Percentiles rank a stretch among this genome's conserved stretches.
Evolutionary conservation across 345 rosid genomes (phyloP).

Genomic region (Ceriops zippeliana): DNA sequence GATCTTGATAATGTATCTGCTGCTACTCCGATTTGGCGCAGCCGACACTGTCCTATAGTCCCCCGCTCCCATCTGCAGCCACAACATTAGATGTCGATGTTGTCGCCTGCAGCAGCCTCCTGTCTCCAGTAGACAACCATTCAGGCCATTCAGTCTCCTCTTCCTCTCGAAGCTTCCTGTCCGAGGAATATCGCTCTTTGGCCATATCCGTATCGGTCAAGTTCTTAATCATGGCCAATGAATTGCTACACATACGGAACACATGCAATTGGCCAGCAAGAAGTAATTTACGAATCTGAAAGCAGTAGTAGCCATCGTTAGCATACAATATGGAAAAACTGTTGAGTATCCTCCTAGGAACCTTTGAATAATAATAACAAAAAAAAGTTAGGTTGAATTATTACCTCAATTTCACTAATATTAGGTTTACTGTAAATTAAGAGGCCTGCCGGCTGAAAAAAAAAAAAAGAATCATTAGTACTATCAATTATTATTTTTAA

Average conservation of each 20-base stretch:
- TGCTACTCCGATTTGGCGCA: conserved; percentile 12
- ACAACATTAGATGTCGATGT: conserved; percentile 17
- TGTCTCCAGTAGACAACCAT: conserved; percentile 23
- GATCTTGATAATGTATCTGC: conserved; percentile 19
- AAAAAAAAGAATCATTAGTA: too few species aligned
- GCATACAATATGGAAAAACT: not conserved
- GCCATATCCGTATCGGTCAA: conserved; percentile 37
- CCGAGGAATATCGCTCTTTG: conserved; percentile 4
- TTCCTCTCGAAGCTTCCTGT: conserved; percentile 17
- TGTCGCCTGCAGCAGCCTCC: conserved; percentile 21
- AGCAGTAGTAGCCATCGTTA: not conserved
- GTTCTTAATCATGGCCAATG: conserved; percentile 34
- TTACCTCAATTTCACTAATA: too few species aligned
- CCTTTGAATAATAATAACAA: too few species aligned
- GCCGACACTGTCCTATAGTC: conserved; percentile 20
- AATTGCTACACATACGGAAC: conserved; percentile 29
- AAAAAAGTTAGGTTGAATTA: too few species aligned
- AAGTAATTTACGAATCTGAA: conserved; percentile 11
- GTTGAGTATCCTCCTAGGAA: too few species aligned
- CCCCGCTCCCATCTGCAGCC: conserved; percentile 29
- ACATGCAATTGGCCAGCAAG: conserved; percentile 13
- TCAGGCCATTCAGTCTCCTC: conserved; percentile 12
- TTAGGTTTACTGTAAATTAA: too few species aligned
- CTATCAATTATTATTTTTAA: too few species aligned
- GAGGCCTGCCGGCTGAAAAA: too few species aligned